These are phyloP conservation scores for Leccinum rimulosum DNA, from an alignment of 768 basidiomycete species.

Conservation along the genomic window DNA sequence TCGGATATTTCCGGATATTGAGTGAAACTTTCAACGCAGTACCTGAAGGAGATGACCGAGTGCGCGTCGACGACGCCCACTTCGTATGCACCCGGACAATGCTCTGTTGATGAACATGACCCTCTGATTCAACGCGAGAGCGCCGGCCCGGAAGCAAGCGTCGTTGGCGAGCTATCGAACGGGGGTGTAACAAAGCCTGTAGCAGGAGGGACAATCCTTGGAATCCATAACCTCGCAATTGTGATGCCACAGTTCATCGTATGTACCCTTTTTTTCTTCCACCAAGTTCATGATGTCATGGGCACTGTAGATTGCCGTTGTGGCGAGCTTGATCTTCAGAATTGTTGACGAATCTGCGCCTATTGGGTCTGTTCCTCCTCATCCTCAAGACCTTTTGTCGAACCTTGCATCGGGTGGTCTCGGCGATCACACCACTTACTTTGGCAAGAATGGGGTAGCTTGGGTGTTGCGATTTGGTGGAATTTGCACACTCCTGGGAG, in stretches of 20 bases:
- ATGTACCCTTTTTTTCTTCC: slow-evolving; percentile 31
- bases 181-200: slow-evolving; percentile 43
- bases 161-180: slow-evolving; percentile 28
- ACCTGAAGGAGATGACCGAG: slow-evolving; percentile 69
- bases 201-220: slow-evolving; percentile 88
- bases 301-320: slow-evolving; percentile 69
- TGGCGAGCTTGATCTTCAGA: slow-evolving; percentile 85
- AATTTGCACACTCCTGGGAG: slow-evolving; percentile 77
- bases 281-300: neutral
- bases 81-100: slow-evolving; percentile 30
- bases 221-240: slow-evolving; percentile 93
- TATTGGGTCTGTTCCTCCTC: slow-evolving; percentile 14
- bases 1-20: neutral
- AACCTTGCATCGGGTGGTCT: slow-evolving; percentile 23
- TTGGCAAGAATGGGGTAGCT: slow-evolving; percentile 85
- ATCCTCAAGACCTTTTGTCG: slow-evolving; percentile 34
- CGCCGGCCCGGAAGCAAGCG: slow-evolving; percentile 40
- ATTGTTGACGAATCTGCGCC: slow-evolving; percentile 56
- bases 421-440: slow-evolving; percentile 53
- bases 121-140: slow-evolving; percentile 60
- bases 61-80: slow-evolving; percentile 15
- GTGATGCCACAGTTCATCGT: slow-evolving; percentile 95
- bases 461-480: slow-evolving; percentile 96
- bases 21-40: slow-evolving; percentile 36
- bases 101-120: slow-evolving; percentile 36